These are phyloP conservation scores for Cochlearia excelsa DNA, from an alignment of 345 rosid genomes.

Conservation along the genomic window DNA sequence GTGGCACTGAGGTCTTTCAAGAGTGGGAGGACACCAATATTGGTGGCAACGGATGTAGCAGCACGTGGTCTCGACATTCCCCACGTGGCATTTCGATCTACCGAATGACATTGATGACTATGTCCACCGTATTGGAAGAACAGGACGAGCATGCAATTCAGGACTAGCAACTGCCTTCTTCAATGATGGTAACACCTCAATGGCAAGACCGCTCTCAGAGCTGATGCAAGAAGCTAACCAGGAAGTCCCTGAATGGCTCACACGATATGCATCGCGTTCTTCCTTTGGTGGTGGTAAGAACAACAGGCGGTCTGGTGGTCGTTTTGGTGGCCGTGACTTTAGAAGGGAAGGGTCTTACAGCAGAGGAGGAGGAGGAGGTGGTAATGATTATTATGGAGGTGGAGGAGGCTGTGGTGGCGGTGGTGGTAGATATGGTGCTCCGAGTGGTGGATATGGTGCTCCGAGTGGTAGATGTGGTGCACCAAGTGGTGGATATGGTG, in stretches of 20 bases:
- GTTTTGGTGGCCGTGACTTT: too few species aligned
- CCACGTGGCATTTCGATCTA: too few species aligned
- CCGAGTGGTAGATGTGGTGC: slow-evolving; percentile 19
- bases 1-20: slow-evolving; percentile 77
- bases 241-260: slow-evolving; percentile 92
- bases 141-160: slow-evolving; percentile 91
- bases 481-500: slow-evolving; percentile 48
- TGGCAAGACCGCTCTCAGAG: slow-evolving; percentile 70
- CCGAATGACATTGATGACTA: too few species aligned
- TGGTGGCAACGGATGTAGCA: slow-evolving; percentile 95
- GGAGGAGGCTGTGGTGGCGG: slow-evolving; percentile 47
- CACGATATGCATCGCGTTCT: slow-evolving; percentile 78
- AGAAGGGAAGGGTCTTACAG: slow-evolving; percentile 59
- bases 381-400: slow-evolving; percentile 41
- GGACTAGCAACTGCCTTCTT: slow-evolving; percentile 97
- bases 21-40: slow-evolving; percentile 81
- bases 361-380: slow-evolving; percentile 49
- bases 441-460: slow-evolving; percentile 73
- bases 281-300: slow-evolving; percentile 57
- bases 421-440: slow-evolving; percentile 38
- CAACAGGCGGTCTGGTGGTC: slow-evolving; percentile 79
- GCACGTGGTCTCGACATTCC: slow-evolving; percentile 89
- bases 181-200: slow-evolving; percentile 64
- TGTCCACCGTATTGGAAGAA: too few species aligned
- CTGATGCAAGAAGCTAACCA: slow-evolving; percentile 94